A percentile compares a stretch with the other conserved stretches of the same genome.
Evolutionary conservation across 305 asterid genomes (phyloP).

Genomic region (Fraxinus angustifolia): DNA sequence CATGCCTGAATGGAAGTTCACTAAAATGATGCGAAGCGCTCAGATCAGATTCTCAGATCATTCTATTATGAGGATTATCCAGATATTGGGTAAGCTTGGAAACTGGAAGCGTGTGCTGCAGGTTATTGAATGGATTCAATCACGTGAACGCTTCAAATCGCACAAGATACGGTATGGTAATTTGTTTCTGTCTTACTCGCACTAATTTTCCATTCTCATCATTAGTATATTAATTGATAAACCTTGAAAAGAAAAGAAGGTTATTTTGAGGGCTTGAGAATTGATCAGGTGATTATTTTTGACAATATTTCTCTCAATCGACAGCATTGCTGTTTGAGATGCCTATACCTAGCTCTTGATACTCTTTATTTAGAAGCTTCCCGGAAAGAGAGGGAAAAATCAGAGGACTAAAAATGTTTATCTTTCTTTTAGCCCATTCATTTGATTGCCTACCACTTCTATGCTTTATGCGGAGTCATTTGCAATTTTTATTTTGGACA

Average conservation of each 20-base stretch:
- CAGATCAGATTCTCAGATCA: slow-evolving; percentile 80
- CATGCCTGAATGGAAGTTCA: slow-evolving; percentile 95
- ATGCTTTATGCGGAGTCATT: neutral
- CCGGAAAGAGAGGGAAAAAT: neutral
- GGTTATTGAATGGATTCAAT: slow-evolving; percentile 86
- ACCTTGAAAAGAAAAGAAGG: slow-evolving; percentile 3
- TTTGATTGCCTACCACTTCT: neutral
- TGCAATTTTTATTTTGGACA: neutral
- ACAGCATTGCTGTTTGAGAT: neutral
- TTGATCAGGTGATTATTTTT: neutral
- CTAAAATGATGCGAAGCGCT: slow-evolving; percentile 82
- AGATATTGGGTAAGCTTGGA: slow-evolving; percentile 79
- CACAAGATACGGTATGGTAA: slow-evolving; percentile 58
- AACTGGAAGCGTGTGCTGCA: slow-evolving; percentile 94
- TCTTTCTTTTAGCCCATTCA: neutral
- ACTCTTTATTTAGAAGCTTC: neutral
- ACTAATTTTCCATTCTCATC: neutral
- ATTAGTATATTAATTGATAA: slow-evolving; percentile 2
- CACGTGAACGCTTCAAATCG: slow-evolving; percentile 81
- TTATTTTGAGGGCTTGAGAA: neutral
- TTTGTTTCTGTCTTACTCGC: slow-evolving; percentile 1
- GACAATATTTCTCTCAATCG: neutral
- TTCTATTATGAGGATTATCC: slow-evolving; percentile 76
- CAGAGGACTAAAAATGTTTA: neutral
- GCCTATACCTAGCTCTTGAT: slow-evolving; percentile 2